These are phyloP conservation scores for Penicillium herquei DNA, from an alignment of 495 filamentous ascomycete species.

Conservation along the genomic window DNA sequence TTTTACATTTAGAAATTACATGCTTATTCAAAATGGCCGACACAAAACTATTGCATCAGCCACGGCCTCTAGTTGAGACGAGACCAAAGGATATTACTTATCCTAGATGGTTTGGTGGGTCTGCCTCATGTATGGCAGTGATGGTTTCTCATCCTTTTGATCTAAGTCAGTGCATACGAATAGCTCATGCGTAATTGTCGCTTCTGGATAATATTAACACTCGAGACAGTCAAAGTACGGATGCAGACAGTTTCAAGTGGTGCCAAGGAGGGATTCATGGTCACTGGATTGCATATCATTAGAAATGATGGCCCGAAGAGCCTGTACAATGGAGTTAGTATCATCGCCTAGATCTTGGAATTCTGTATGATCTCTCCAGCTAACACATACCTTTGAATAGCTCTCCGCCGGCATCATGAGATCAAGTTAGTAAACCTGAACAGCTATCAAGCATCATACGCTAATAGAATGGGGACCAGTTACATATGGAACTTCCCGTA, in stretches of 20 bases:
- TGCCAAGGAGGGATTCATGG: constrained; percentile 28
- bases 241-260: constrained; percentile 29
- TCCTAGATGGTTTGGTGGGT: constrained; percentile 45
- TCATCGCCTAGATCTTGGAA: not conserved
- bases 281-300: constrained; percentile 32
- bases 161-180: constrained; percentile 23
- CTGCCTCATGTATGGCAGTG: constrained; percentile 43
- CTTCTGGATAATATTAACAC: not conserved
- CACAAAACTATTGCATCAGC: not conserved
- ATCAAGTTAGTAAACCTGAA: constrained; percentile 16
- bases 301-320: constrained; percentile 26
- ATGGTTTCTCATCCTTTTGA: constrained; percentile 44
- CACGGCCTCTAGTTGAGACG: constrained; percentile 2
- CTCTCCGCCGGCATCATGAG: constrained; percentile 28
- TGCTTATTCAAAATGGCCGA: too few relatives aligned
- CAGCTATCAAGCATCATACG: not conserved
- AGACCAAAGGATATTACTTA: constrained; percentile 21
- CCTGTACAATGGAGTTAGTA: constrained; percentile 38
- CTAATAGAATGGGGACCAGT: constrained; percentile 14
- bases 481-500: constrained; percentile 42
- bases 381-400: not conserved
- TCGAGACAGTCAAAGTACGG: constrained; percentile 30
- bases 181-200: not conserved
- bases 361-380: not conserved
- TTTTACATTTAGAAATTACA: too few relatives aligned